Evolutionary conservation across 805 yeast species (phyloP), one percentile per base, ranked within the genome.

Genomic region (Candida quercuum): DNA sequence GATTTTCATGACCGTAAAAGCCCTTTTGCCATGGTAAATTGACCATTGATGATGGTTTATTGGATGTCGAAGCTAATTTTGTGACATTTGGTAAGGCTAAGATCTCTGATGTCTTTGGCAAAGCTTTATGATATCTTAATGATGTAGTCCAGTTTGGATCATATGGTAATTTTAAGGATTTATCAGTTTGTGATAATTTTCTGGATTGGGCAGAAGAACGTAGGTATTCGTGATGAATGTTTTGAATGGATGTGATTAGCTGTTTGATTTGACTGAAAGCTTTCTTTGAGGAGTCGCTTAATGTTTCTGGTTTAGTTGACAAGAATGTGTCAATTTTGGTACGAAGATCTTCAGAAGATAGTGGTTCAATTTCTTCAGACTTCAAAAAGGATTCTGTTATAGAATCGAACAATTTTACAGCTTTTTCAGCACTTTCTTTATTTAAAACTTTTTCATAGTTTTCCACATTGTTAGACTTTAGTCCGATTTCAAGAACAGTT

Each of bases 1-100:
- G 81, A 37, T 86, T 82, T 48, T 76, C 62, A 52, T 95, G 81
- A 17, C 98, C 98, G 60, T 72, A 87, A 44, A 84, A 70, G 33
- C 78, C 75, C 40, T 70, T 71, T 63, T 87, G 95, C 89, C 93
- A 86, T 39, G 95, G 96, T 41, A 88, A 67, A 25, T 66, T 52
- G 35, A 86, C 72, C n/a, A 19, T 27, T 14, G 30, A 11, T 6
- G 30, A 17, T 14, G 19, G 30, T 27, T 27, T 29, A 6, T 19
- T n/a, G 12, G 24, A 25, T 25, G n/a, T 12, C 6, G 28, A 25
- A 12, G 8, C n/a, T 25, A 25, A 25, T 25, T 64, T 59, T 22
- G 60, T 57, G 6, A 76, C 71, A 32, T 56, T 52, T 14, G 67
- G 41, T 49, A 76, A 83, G 43, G 75, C 69, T 52, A 76, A 83